Evolutionary conservation across 164 flowering plant genomes (phyloP), one percentile per base, ranked within the genome.

Genomic region (Brasenia schreberi): DNA sequence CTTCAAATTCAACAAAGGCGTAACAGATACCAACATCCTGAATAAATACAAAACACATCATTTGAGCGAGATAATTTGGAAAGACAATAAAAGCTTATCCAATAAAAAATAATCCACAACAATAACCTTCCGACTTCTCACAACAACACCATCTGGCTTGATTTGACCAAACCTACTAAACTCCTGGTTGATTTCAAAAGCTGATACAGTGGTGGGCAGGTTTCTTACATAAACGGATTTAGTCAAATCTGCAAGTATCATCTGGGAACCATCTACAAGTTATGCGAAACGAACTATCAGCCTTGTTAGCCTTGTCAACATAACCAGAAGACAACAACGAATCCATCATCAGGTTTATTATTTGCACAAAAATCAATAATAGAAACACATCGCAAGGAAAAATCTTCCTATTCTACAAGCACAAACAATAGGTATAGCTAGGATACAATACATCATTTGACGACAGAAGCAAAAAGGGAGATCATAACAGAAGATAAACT

Each of bases 1-100:
- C 97, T 83, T 87, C 96, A 72, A 85, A 93, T 77, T 93, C 98
- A 60, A 93, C 87, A 78, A 93, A 93, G 39, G 98, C 98, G 82
- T 85, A 93, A 77, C 90, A 90, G 43, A 84, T 80, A 67, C 84
- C 90, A 70, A 87, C 65, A 71, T 90, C 97, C 97, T 90, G 86
- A 4, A 72, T 4, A 11, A 18, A 5, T 33, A 61, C 10, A 61
- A 0, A 61, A 16, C 12, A 61, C 18, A 7, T 7, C 63, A 61
- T 33, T 33, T 33, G 39, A 33, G 39, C 3, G 5, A 5, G 2
- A 23, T 23, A 18, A 7, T 11, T 10, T 11, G 63, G 18, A 4
- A 61, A 18, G 18, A 19, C 23, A 4, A 7, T n/a, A 60, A 60
- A n/a, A 18, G 12, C 4, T 27, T 65, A 33, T 19, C 18, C 52